These are phyloP conservation scores for Megacollybia marginata DNA, from an alignment of 768 basidiomycete species.

Conservation along the genomic window DNA sequence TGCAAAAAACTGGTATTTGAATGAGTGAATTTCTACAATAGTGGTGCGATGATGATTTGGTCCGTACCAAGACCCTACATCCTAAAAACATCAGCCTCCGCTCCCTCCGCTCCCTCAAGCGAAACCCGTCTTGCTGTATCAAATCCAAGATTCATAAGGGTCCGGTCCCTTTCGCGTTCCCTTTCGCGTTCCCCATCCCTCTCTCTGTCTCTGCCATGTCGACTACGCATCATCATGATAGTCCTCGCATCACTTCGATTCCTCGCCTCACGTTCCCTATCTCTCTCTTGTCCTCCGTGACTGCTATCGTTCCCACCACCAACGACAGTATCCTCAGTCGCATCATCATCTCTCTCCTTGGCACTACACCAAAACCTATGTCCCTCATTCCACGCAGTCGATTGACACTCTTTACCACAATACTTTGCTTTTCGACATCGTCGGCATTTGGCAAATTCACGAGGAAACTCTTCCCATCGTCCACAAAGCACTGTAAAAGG, in stretches of 20 bases:
- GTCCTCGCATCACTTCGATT: background rate
- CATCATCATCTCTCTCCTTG: conserved; percentile 30
- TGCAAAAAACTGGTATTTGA: too few species aligned
- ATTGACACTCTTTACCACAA: conserved; percentile 96
- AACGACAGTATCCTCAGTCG: conserved; percentile 9
- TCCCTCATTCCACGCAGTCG: conserved; percentile 92
- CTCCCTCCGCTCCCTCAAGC: too few species aligned
- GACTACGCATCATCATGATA: background rate
- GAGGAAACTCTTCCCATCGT: conserved; percentile 84
- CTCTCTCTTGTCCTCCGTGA: too few species aligned
- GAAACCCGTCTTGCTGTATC: background rate
- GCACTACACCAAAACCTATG: conserved; percentile 93
- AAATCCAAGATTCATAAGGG: background rate
- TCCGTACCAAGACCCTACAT: too few species aligned
- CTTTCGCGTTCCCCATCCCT: background rate
- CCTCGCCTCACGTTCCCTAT: background rate
- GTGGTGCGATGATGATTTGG: too few species aligned
- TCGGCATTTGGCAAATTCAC: conserved; percentile 96
- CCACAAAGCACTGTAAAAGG: conserved; percentile 84
- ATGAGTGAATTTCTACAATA: too few species aligned
- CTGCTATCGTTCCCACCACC: background rate
- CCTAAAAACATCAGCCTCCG: too few species aligned
- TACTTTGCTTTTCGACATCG: conserved; percentile 97
- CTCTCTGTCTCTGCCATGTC: background rate
- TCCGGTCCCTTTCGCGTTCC: background rate